These are phyloP conservation scores for Lactifluus hygrophoroides DNA, from an alignment of 768 basidiomycete species.

Conservation along the genomic window DNA sequence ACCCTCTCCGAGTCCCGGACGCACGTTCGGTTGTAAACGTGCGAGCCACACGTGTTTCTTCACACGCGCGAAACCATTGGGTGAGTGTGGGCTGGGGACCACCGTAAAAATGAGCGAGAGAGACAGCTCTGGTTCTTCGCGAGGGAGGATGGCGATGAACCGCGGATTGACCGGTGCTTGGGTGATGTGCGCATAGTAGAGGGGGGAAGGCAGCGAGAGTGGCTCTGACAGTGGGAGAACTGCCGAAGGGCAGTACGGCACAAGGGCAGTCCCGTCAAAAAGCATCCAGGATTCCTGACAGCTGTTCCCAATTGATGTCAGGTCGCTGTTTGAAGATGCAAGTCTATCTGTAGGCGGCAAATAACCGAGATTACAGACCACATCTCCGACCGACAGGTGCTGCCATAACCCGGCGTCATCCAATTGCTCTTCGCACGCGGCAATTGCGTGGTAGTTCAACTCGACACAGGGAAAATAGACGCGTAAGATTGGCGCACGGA, in stretches of 20 bases:
- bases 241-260: conserved; percentile 50
- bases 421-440: conserved; percentile 61
- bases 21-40: conserved; percentile 28
- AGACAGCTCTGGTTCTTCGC: conserved; percentile 32
- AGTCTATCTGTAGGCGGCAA: conserved; percentile 37
- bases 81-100: conserved; percentile 54
- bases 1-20: conserved; percentile 46
- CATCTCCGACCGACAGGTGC: conserved; percentile 67
- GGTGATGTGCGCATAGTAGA: conserved; percentile 67
- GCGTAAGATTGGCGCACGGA: conserved; percentile 63
- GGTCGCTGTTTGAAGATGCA: conserved; percentile 12
- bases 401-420: conserved; percentile 60
- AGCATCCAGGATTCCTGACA: conserved; percentile 53
- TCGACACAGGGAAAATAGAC: conserved; percentile 65
- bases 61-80: conserved; percentile 49
- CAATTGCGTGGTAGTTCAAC: conserved; percentile 40
- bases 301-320: conserved; percentile 16
- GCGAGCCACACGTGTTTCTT: conserved; percentile 63
- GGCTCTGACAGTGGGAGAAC: conserved; percentile 48
- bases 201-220: conserved; percentile 61
- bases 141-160: conserved; percentile 27
- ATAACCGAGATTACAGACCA: conserved; percentile 76
- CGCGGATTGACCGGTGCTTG: conserved; percentile 28
- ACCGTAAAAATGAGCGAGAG: conserved; percentile 38
- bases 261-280: conserved; percentile 56